These are phyloP conservation scores for Orychophragmus violaceus DNA, from an alignment of 345 rosid species.

Conservation along the genomic window DNA sequence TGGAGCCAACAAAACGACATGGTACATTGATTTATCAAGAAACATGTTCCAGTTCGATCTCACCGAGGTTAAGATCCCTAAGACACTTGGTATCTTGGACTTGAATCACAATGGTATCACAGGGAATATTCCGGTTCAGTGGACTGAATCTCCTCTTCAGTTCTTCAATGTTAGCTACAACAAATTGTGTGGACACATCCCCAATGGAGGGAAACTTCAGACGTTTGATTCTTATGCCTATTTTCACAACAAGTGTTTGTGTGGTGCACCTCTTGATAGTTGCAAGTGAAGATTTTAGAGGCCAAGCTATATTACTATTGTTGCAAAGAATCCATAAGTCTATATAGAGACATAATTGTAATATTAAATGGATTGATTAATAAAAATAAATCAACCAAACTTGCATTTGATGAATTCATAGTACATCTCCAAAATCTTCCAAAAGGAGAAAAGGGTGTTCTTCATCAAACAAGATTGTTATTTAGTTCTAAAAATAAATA, in stretches of 20 bases:
- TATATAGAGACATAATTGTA: too few relatives aligned
- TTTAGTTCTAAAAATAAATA: too few relatives aligned
- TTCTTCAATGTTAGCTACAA: constrained; percentile 69
- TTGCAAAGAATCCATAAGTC: too few relatives aligned
- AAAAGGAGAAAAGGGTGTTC: too few relatives aligned
- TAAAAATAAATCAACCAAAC: too few relatives aligned
- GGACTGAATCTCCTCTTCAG: constrained; percentile 38
- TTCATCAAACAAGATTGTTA: too few relatives aligned
- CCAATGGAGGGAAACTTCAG: constrained; percentile 58
- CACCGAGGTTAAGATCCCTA: constrained; percentile 39
- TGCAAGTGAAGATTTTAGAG: constrained; percentile 38
- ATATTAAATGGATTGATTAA: too few relatives aligned
- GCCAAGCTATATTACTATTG: too few relatives aligned
- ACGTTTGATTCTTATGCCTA: constrained; percentile 42
- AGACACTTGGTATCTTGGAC: constrained; percentile 41
- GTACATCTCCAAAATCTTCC: too few relatives aligned
- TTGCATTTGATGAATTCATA: too few relatives aligned
- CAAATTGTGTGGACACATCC: constrained; percentile 60
- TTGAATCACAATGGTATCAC: constrained; percentile 60
- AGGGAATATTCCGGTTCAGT: constrained; percentile 47
- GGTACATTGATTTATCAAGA: constrained; percentile 48
- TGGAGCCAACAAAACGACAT: constrained; percentile 20
- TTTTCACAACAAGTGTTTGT: constrained; percentile 68
- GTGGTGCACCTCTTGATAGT: constrained; percentile 60
- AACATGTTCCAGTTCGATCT: constrained; percentile 55